Base-by-base conservation (phyloP, 108 stramenopile species). In the Fragilariopsis cylindrus region DNA sequence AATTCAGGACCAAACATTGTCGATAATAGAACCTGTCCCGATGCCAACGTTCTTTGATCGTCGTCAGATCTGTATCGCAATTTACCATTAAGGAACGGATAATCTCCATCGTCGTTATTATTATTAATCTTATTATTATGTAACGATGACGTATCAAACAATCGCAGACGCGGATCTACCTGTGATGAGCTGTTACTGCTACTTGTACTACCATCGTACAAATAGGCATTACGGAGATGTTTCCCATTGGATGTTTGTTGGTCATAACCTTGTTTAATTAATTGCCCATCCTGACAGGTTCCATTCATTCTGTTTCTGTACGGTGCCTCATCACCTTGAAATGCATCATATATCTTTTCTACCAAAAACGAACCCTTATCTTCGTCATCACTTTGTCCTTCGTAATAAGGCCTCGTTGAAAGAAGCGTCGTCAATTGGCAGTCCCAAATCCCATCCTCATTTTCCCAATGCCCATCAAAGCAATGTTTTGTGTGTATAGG, bases 261-360 rank as follows among this genome's bases (percentile, higher is more conserved):
- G 46, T 87, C 85, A 71, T 93, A 93, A 3, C 96, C 96, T 54
- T 81, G 79, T 41, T 79, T 52, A 2, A 97, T 50, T 43, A 97
- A 73, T 74, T 97, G 96, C 8, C 96, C 96, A 66, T 80, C 39
- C 81, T 92, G 91, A 80, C 96, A 97, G 16, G 93, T 97, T 42
- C 96, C 93, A 75, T 90, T 88, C 72, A 91, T 72, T 53, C 57
- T 71, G 62, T 85, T 84, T 49, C 55, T 11, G 52, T 76, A 64
- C 13, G 65, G 69, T n/a, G 60, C 50, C 21, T 72, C 41, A 0
- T 56, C 73, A 74, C 54, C 46, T 15, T 50, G 48, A 30, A 90
- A 62, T 7, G 90, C 90, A 75, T 90, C 88, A 60, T 92, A 94
- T 2, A 77, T 48, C 65, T 94, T 94, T 57, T 89, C 85, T 70